Evolutionary conservation across 78 protist genomes (phyloP).

Genomic region (Dictyostelium capitatum): DNA sequence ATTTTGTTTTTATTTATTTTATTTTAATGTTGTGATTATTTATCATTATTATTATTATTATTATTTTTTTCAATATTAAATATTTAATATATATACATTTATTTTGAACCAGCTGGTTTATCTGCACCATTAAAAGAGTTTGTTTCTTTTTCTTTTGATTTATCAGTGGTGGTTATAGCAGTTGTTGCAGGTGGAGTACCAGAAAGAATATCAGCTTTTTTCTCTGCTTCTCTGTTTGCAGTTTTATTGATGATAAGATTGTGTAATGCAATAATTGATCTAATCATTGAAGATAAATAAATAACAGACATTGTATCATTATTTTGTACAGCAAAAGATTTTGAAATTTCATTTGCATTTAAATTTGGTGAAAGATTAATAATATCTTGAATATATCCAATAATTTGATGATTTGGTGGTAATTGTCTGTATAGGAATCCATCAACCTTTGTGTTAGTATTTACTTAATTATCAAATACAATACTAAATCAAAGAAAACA

Average conservation of each 20-base stretch:
- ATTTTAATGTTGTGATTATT: too few species aligned
- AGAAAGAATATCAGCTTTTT: constrained; percentile 62
- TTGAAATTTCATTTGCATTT: constrained; percentile 56
- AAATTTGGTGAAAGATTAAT: constrained; percentile 96
- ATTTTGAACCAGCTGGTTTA: background rate
- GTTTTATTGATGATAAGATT: constrained; percentile 96
- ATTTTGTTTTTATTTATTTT: too few species aligned
- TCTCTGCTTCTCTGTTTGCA: constrained; percentile 84
- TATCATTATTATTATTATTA: too few species aligned
- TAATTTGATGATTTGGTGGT: constrained; percentile 95
- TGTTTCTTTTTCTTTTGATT: constrained; percentile 48
- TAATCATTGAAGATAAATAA: constrained; percentile 94
- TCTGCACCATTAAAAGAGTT: constrained; percentile 14
- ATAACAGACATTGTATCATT: constrained; percentile 94
- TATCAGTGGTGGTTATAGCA: constrained; percentile 2
- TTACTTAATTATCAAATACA: too few species aligned
- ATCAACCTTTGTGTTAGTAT: background rate
- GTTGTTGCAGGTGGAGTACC: constrained; percentile 45
- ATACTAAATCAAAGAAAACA: too few species aligned
- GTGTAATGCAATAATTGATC: constrained; percentile 96
- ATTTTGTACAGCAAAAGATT: constrained; percentile 88
- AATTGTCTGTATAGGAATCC: constrained; percentile 26
- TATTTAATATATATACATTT: too few species aligned
- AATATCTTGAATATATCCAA: constrained; percentile 94
- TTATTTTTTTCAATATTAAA: too few species aligned